These are phyloP conservation scores for Acer yangbiense DNA, from an alignment of 345 rosid genomes.

Conservation along the genomic window DNA sequence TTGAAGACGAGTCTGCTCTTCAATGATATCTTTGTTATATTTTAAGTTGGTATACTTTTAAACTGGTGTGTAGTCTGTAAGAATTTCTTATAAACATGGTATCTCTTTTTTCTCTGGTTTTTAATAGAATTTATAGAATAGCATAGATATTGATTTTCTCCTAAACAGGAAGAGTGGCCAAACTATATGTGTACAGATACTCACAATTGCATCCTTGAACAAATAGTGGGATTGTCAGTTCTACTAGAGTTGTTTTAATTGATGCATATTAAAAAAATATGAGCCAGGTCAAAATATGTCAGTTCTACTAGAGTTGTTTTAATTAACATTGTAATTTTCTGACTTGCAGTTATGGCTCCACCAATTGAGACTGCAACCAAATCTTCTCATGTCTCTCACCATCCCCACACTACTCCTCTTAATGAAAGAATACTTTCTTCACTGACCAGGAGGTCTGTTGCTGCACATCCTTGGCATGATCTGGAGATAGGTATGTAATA, in stretches of 20 bases:
- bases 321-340: neutral
- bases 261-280: neutral
- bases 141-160: too few relatives aligned
- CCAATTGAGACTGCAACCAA: constrained; percentile 58
- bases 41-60: too few relatives aligned
- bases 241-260: too few relatives aligned
- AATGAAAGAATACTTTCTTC: constrained; percentile 96
- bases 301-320: constrained; percentile 13
- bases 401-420: constrained; percentile 53
- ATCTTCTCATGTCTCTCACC: constrained; percentile 27
- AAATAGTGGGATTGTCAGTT: too few relatives aligned
- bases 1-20: neutral
- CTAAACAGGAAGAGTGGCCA: neutral
- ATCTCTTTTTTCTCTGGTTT: too few relatives aligned
- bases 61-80: too few relatives aligned
- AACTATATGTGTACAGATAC: neutral
- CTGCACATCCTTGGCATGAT: constrained; percentile 99
- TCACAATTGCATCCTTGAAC: neutral
- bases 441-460: constrained; percentile 82
- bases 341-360: constrained; percentile 63
- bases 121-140: too few relatives aligned
- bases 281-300: neutral
- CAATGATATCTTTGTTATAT: neutral
- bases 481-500: constrained; percentile 79
- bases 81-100: too few relatives aligned